Base-by-base conservation (phyloP, 1,284 basidiomycete species). In the Cerrena zonata region DNA sequence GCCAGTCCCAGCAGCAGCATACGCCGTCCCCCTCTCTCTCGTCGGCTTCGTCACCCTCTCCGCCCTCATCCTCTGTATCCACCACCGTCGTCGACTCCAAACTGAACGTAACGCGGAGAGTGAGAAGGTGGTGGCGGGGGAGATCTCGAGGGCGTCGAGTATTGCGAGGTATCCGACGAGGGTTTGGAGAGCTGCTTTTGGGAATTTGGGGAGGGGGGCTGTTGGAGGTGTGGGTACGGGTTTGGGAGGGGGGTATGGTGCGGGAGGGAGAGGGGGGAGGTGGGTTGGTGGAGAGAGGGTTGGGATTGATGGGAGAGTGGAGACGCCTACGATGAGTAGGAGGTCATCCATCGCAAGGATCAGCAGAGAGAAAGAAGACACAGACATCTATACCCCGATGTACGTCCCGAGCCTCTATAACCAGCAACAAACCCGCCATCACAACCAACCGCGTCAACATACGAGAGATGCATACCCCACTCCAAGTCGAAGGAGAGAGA, bases 21-120 rank as follows among this genome's bases (percentile, higher is more conserved):
- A 50, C 34, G 36, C 24, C 18, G 43, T 50, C 24, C 49, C 49
- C 23, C 42, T 50, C 23, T 19, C 34, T 5, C 25, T 50, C 18
- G 30, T 46, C 23, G 43, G 43, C 11, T 5, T 38, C 22, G 21
- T 45, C 22, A 26, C 36, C 26, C 21, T 50, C 22, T 26, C 23
- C 19, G 49, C 26, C 18, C 10, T 42, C 42, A 13, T 36, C 30
- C 10, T 46, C 26, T 18, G 13, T 22, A 11, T 50, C 27, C 38
- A 45, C 36, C 43, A 34, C 27, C 34, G 44, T 15, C 42, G 49
- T 11, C 23, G 40, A 22, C 24, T 39, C 18, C 19, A 4, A n/a
- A 12, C 4, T 3, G 46, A 47, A 38, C 44, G 44, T 26, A 11
- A 22, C 19, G 25, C 25, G 12, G 25, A 15, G 7, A 27, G 11